These are phyloP conservation scores for Boletus vermiculosoides DNA, from an alignment of 768 basidiomycete species.

Conservation along the genomic window DNA sequence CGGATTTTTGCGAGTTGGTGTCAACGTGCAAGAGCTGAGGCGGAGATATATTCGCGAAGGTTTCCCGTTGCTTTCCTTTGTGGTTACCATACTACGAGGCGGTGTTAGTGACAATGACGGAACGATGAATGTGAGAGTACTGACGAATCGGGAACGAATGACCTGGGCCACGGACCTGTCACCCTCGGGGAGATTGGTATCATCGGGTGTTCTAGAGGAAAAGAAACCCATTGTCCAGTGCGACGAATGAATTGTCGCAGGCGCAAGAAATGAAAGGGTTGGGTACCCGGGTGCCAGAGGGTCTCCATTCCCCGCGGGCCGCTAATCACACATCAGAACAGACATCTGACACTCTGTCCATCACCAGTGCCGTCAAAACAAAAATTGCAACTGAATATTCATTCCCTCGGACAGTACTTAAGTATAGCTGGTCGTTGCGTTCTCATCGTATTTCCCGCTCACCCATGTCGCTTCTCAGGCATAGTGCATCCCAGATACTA, in stretches of 20 bases:
- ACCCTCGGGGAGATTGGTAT: constrained; percentile 19
- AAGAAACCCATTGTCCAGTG: constrained; percentile 33
- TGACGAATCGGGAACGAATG: constrained; percentile 61
- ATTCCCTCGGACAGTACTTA: not conserved
- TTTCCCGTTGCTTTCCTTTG: constrained; percentile 57
- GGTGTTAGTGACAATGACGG: constrained; percentile 11
- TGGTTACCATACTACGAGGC: constrained; percentile 49
- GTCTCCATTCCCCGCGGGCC: constrained; percentile 4
- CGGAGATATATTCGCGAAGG: constrained; percentile 30
- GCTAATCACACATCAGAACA: not conserved
- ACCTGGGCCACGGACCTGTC: constrained; percentile 54
- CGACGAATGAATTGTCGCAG: not conserved
- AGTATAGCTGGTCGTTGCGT: not conserved
- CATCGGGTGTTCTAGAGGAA: constrained; percentile 24
- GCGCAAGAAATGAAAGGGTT: not conserved
- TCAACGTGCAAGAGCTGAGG: constrained; percentile 33
- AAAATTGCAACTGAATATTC: not conserved
- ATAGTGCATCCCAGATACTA: not conserved
- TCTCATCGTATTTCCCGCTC: not conserved
- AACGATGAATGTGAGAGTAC: constrained; percentile 31
- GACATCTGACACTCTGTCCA: constrained; percentile 31
- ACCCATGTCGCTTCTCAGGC: constrained; percentile 12
- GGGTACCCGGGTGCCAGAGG: constrained; percentile 23
- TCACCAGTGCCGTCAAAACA: constrained; percentile 10
- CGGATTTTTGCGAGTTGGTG: constrained; percentile 20